These are phyloP conservation scores for Berberis thunbergii DNA, from an alignment of 164 flowering plant genomes.

Conservation along the genomic window DNA sequence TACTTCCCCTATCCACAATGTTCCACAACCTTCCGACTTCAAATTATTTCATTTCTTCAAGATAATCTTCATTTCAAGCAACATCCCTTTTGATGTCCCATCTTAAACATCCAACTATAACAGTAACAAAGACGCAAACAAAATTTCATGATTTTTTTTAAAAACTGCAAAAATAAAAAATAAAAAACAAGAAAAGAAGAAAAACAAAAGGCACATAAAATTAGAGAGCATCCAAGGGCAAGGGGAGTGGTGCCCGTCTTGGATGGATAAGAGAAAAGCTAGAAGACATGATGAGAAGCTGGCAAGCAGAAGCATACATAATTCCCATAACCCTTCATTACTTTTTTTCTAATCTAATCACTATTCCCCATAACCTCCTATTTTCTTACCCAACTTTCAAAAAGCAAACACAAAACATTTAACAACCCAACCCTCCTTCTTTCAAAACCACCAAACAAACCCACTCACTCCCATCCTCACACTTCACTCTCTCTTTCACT, in stretches of 20 bases:
- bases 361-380: too few relatives aligned
- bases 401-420: not conserved
- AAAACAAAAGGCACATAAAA: not conserved
- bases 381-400: not conserved
- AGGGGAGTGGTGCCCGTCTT: not conserved
- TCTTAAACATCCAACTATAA: too few relatives aligned
- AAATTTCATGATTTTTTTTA: too few relatives aligned
- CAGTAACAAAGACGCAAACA: too few relatives aligned
- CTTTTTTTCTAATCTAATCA: not conserved
- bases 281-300: conserved; percentile 9
- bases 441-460: not conserved
- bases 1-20: too few relatives aligned
- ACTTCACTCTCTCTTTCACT: conserved; percentile 8
- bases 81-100: too few relatives aligned
- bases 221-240: not conserved
- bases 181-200: not conserved
- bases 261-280: conserved; percentile 1
- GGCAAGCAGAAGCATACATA: conserved; percentile 3
- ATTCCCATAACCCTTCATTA: not conserved
- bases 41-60: too few relatives aligned
- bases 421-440: not conserved
- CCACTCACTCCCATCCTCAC: not conserved
- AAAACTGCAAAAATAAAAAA: too few relatives aligned
- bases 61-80: too few relatives aligned
- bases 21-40: too few relatives aligned